Evolutionary conservation across 2,329 filamentous ascomycete species (phyloP).

Genomic region (Bipolaris sorokiniana): DNA sequence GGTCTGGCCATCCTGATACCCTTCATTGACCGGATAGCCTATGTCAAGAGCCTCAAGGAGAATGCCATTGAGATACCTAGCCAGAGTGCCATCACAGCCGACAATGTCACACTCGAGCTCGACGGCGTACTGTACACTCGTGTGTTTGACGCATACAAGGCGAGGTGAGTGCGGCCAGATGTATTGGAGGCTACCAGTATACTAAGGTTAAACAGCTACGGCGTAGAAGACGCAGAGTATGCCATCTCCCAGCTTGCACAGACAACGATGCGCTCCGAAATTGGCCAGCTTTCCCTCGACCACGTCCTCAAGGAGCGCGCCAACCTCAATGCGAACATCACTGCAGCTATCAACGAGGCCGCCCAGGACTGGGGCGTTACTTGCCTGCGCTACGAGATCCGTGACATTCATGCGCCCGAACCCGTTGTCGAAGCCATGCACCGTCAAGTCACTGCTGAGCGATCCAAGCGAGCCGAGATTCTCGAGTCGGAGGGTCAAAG

Average conservation of each 20-base stretch:
- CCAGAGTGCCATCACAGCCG: slow-evolving; percentile 96
- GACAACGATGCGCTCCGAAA: slow-evolving; percentile 98
- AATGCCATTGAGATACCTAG: slow-evolving; percentile 94
- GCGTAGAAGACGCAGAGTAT: slow-evolving; percentile 97
- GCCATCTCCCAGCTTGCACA: slow-evolving; percentile 97
- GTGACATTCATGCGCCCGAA: slow-evolving; percentile 94
- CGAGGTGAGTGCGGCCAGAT: slow-evolving; percentile 66
- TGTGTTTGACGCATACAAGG: slow-evolving; percentile 98
- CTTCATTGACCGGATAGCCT: slow-evolving; percentile 93
- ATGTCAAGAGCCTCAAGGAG: slow-evolving; percentile 98
- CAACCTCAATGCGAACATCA: slow-evolving; percentile 96
- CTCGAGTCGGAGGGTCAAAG: slow-evolving; percentile 95
- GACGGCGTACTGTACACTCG: slow-evolving; percentile 95
- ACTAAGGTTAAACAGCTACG: slow-evolving; percentile 69
- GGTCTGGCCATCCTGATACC: slow-evolving; percentile 88
- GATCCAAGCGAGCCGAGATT: slow-evolving; percentile 96
- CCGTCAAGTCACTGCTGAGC: slow-evolving; percentile 94
- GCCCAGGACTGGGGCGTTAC: slow-evolving; percentile 96
- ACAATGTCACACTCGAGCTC: slow-evolving; percentile 96
- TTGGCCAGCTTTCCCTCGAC: slow-evolving; percentile 93
- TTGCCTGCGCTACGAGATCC: slow-evolving; percentile 95
- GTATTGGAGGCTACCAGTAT: background rate
- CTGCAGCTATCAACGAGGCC: slow-evolving; percentile 97
- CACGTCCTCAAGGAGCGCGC: slow-evolving; percentile 97
- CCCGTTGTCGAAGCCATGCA: slow-evolving; percentile 98